phyloP scores from a whole-genome alignment of 108 stramenopile species.

The Nannochloropsis salina region DNA sequence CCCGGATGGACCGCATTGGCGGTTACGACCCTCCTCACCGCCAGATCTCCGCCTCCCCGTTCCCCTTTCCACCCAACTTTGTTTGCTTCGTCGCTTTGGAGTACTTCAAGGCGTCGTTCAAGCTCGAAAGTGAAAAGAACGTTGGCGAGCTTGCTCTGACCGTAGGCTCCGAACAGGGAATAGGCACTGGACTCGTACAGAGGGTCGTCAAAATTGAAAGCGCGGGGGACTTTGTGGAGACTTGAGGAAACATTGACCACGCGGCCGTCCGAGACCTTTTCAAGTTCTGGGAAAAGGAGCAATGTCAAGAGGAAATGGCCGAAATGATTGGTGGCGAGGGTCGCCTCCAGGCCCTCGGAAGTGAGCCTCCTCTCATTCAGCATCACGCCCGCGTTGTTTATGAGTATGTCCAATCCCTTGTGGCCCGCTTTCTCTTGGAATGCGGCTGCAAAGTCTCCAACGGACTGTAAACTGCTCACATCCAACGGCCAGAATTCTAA shows the following conservation, averaged over 20 bases:
- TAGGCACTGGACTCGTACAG: slow-evolving; percentile 24
- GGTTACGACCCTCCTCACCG: neutral
- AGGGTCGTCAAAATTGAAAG: slow-evolving; percentile 23
- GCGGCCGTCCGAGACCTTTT: slow-evolving; percentile 28
- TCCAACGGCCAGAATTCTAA: slow-evolving; percentile 50
- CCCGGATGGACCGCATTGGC: slow-evolving; percentile 49
- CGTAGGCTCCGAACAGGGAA: slow-evolving; percentile 30
- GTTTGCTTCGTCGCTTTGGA: neutral
- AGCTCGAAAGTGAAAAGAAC: slow-evolving; percentile 28
- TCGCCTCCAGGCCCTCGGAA: slow-evolving; percentile 46
- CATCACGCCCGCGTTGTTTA: slow-evolving; percentile 57
- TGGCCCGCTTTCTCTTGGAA: slow-evolving; percentile 26
- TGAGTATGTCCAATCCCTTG: slow-evolving; percentile 40
- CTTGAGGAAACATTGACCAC: slow-evolving; percentile 30
- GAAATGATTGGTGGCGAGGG: slow-evolving; percentile 47
- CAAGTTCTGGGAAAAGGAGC: slow-evolving; percentile 37
- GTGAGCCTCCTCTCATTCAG: slow-evolving; percentile 28
- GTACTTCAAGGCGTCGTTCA: neutral
- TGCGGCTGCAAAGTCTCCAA: slow-evolving; percentile 45
- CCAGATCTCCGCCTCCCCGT: neutral
- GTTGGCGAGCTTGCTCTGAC: slow-evolving; percentile 51
- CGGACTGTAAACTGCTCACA: slow-evolving; percentile 46
- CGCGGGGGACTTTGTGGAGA: slow-evolving; percentile 20
- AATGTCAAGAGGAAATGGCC: slow-evolving; percentile 45
- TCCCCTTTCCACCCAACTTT: neutral